Conservation (phyloP, 495 filamentous ascomycete genomes). For the Cercophora sp. region DNA sequence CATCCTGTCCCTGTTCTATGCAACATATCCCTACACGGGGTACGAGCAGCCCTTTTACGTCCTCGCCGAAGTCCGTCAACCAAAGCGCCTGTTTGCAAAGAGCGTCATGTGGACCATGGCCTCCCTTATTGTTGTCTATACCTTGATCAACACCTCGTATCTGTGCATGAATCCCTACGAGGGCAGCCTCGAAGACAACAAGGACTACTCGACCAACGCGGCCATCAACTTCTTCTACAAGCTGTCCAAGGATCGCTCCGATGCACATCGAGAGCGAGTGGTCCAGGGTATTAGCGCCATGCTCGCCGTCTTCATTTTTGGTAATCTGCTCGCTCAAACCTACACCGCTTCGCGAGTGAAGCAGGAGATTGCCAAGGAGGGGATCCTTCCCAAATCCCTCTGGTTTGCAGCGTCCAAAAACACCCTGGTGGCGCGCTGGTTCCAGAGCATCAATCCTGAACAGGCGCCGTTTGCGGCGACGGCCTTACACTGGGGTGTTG, state of each 20-base stretch:
- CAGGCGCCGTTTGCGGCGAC: too few relatives aligned
- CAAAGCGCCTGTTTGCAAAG: neutral
- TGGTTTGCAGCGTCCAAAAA: too few relatives aligned
- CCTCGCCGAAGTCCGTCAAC: slow-evolving; percentile 6
- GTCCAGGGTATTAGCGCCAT: neutral
- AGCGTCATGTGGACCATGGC: neutral
- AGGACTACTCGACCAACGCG: too few relatives aligned
- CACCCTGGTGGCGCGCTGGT: too few relatives aligned
- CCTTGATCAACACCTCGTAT: slow-evolving; percentile 10
- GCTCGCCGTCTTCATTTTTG: slow-evolving; percentile 11
- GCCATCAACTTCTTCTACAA: too few relatives aligned
- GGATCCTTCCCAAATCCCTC: too few relatives aligned
- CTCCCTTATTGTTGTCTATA: neutral
- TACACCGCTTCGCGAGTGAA: slow-evolving; percentile 51
- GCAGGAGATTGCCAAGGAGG: slow-evolving; percentile 53
- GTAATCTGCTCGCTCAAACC: slow-evolving; percentile 7
- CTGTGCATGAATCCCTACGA: too few relatives aligned
- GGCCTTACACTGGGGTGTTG: too few relatives aligned
- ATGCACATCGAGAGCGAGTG: neutral
- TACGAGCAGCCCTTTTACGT: slow-evolving; percentile 19
- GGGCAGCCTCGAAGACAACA: too few relatives aligned
- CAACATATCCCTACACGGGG: slow-evolving; percentile 14
- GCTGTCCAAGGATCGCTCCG: too few relatives aligned
- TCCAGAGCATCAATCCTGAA: too few relatives aligned
- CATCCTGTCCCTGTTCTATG: slow-evolving; percentile 9